Evolutionary conservation across 177 flowering plant species (phyloP).

Genomic region (Telopea speciosissima): DNA sequence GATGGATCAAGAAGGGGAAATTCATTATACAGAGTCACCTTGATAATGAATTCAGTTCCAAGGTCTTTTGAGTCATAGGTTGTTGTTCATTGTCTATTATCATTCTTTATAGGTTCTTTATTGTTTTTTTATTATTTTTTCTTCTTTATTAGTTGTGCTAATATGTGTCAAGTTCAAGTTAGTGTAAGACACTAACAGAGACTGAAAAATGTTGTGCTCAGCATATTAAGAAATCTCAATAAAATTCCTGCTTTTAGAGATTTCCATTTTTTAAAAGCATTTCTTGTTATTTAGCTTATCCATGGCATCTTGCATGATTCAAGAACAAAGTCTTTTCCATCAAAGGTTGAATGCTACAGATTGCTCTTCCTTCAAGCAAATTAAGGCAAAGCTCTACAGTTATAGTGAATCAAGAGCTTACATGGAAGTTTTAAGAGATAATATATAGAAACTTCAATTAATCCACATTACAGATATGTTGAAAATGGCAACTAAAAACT

Average conservation of each 20-base stretch:
- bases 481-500: not conserved
- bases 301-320: not conserved
- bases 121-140: not conserved
- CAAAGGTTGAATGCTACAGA: not conserved
- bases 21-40: conserved; percentile 14
- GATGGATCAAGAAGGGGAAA: conserved; percentile 35
- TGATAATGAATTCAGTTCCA: conserved; percentile 10
- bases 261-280: not conserved
- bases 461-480: not conserved
- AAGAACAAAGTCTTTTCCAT: not conserved
- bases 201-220: not conserved
- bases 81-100: not conserved
- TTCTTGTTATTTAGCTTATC: too few species aligned
- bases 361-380: not conserved
- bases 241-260: not conserved
- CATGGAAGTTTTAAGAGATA: not conserved
- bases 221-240: not conserved
- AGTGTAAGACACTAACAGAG: not conserved
- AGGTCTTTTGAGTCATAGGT: not conserved
- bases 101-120: not conserved
- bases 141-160: not conserved
- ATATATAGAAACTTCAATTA: not conserved
- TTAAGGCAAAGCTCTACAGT: not conserved
- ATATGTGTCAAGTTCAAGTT: not conserved
- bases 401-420: not conserved